phyloP scores from a whole-genome alignment of 352 stramenopile genomes.

The Pythium insidiosum region DNA sequence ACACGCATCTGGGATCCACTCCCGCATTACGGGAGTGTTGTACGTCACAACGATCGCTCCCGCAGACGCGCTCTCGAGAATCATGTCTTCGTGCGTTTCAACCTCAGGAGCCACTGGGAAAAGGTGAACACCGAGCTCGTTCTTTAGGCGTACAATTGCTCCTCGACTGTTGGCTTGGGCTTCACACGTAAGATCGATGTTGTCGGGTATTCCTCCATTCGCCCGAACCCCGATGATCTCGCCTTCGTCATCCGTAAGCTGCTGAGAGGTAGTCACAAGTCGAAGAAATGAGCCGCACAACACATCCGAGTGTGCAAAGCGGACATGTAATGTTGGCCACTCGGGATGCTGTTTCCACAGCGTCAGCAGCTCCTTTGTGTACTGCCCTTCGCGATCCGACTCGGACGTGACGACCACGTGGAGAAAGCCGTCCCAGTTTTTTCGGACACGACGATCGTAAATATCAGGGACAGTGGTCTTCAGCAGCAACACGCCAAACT shows the following conservation, averaged over 20 bases:
- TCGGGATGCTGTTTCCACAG: constrained; percentile 47
- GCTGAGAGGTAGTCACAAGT: constrained; percentile 30
- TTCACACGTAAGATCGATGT: constrained; percentile 56
- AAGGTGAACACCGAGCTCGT: constrained; percentile 54
- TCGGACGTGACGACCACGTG: constrained; percentile 50
- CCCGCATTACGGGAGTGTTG: constrained; percentile 66
- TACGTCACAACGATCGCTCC: constrained; percentile 56
- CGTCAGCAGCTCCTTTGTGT: constrained; percentile 49
- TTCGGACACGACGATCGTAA: constrained; percentile 47
- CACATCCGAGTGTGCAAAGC: constrained; percentile 36
- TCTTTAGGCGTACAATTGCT: constrained; percentile 47
- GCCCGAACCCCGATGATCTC: constrained; percentile 16
- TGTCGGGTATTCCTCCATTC: constrained; percentile 23
- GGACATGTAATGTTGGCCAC: constrained; percentile 57
- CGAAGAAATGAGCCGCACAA: constrained; percentile 44
- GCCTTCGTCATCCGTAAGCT: constrained; percentile 16
- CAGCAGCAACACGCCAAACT: constrained; percentile 54
- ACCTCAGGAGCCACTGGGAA: constrained; percentile 48
- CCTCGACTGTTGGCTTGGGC: constrained; percentile 24
- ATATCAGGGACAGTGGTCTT: constrained; percentile 54
- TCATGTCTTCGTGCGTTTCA: constrained; percentile 42
- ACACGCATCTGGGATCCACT: constrained; percentile 50
- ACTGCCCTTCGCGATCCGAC: constrained; percentile 49
- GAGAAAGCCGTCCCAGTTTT: constrained; percentile 66
- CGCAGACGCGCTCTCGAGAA: constrained; percentile 44